Evolutionary conservation across 495 filamentous ascomycete genomes (phyloP).

Genomic region (Aspergillus coremiiformis): DNA sequence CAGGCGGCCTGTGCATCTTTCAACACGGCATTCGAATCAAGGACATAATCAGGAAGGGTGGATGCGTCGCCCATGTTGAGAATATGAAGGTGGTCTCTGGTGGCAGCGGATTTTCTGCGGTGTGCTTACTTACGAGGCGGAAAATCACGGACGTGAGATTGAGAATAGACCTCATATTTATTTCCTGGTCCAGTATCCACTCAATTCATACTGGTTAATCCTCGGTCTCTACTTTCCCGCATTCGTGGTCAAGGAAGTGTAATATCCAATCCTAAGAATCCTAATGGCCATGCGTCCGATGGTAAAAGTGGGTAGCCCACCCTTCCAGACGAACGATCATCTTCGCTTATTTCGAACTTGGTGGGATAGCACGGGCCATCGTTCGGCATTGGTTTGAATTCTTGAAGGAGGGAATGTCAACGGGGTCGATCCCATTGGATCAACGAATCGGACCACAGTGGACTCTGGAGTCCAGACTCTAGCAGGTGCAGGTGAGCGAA

Average conservation of each 20-base stretch:
- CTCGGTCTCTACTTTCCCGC: too few relatives aligned
- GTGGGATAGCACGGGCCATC: not conserved
- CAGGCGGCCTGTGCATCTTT: slow-evolving; percentile 46
- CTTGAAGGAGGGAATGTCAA: not conserved
- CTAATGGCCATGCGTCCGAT: not conserved
- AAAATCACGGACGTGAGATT: not conserved
- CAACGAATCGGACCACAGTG: not conserved
- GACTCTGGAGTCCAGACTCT: not conserved
- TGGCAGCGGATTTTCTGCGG: too few relatives aligned
- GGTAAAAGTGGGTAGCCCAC: not conserved
- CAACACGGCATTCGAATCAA: slow-evolving; percentile 52
- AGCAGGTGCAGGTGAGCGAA: not conserved
- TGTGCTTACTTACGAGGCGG: too few relatives aligned
- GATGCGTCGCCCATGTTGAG: not conserved
- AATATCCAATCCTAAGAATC: not conserved
- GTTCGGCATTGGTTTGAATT: not conserved
- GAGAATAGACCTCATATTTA: not conserved
- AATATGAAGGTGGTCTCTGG: too few relatives aligned
- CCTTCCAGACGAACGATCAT: not conserved
- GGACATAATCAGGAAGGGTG: slow-evolving; percentile 51
- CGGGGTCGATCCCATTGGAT: not conserved
- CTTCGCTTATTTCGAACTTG: not conserved
- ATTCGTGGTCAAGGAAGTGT: not conserved
- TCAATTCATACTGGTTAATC: too few relatives aligned
- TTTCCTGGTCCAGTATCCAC: too few relatives aligned